phyloP scores from a whole-genome alignment of 148 eudicot species.

The Silene conica region DNA sequence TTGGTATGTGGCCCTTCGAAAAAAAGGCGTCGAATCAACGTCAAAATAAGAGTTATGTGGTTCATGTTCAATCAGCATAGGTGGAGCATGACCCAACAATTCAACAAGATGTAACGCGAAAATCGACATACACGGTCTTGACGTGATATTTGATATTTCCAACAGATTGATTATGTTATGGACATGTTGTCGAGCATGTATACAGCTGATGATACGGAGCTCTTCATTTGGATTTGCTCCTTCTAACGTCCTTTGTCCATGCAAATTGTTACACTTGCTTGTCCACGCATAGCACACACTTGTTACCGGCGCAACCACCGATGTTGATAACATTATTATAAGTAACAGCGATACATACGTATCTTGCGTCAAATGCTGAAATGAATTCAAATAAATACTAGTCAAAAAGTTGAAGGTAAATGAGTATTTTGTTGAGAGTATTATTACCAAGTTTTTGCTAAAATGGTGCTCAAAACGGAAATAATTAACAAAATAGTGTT shows the following conservation, averaged over 20 bases:
- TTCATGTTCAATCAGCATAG: slow-evolving; percentile 39
- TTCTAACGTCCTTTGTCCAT: slow-evolving; percentile 41
- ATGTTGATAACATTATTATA: slow-evolving; percentile 38
- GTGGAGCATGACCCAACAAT: slow-evolving; percentile 36
- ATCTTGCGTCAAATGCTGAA: slow-evolving; percentile 34
- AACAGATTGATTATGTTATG: slow-evolving; percentile 34
- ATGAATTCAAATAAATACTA: background rate
- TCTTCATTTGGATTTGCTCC: slow-evolving; percentile 33
- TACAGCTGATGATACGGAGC: slow-evolving; percentile 42
- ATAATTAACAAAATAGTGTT: too few species aligned
- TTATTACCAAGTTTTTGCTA: too few species aligned
- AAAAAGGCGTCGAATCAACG: slow-evolving; percentile 10
- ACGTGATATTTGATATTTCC: slow-evolving; percentile 27
- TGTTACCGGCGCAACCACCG: slow-evolving; percentile 40
- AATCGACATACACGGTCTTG: slow-evolving; percentile 19
- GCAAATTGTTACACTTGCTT: slow-evolving; percentile 10
- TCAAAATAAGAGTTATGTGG: slow-evolving; percentile 8
- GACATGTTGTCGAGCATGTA: slow-evolving; percentile 28
- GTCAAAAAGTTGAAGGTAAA: background rate
- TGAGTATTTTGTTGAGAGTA: too few species aligned
- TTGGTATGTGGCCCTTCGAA: slow-evolving; percentile 22
- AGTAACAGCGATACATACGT: slow-evolving; percentile 29
- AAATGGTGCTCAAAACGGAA: too few species aligned
- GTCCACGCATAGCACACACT: slow-evolving; percentile 4
- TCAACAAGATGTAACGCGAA: slow-evolving; percentile 35